Conservation (phyloP, 208 protist species). For the Wallacemonas rigidus region DNA sequence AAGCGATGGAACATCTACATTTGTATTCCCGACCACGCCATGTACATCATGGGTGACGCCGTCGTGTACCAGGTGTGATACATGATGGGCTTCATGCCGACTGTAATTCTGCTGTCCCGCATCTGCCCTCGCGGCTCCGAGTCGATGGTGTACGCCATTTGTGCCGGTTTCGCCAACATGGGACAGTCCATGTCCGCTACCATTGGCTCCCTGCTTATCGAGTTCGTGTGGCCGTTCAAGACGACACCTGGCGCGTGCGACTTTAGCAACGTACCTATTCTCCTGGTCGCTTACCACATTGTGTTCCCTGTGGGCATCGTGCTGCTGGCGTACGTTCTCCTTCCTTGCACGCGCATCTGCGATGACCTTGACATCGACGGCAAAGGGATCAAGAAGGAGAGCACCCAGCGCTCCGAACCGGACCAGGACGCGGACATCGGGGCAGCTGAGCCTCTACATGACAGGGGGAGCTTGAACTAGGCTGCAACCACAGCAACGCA, state of each 20-base stretch:
- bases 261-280: conserved; percentile 40
- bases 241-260: conserved; percentile 45
- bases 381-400: conserved; percentile 14
- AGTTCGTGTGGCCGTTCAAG: conserved; percentile 44
- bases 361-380: conserved; percentile 20
- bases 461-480: not conserved
- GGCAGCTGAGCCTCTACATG: not conserved
- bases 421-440: not conserved
- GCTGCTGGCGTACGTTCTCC: conserved; percentile 28
- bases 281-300: conserved; percentile 45
- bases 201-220: conserved; percentile 49
- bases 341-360: conserved; percentile 15
- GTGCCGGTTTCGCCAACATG: conserved; percentile 80
- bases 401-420: not conserved
- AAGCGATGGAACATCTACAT: conserved; percentile 62
- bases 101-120: conserved; percentile 68
- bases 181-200: conserved; percentile 38
- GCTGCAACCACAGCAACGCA: not conserved
- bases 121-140: conserved; percentile 79
- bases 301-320: conserved; percentile 43
- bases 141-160: conserved; percentile 69
- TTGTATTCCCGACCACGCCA: conserved; percentile 54
- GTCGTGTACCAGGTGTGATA: conserved; percentile 59
- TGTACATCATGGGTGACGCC: conserved; percentile 73
- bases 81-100: conserved; percentile 81